Evolutionary conservation across 1,139 yeast genomes (phyloP).

Genomic region (Yamadazyma atmosphaerica): DNA sequence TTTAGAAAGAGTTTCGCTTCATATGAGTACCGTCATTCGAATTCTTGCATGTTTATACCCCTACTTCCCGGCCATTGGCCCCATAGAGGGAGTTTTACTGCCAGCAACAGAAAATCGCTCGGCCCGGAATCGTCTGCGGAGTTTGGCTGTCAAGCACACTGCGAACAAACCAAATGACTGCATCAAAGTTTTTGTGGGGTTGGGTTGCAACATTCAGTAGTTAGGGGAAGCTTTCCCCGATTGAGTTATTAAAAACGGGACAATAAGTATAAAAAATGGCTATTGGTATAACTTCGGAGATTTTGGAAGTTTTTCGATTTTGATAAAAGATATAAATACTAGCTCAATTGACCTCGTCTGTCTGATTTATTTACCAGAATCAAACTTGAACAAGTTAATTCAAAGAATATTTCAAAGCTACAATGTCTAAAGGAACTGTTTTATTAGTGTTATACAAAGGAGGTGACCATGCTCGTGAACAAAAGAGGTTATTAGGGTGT

Average conservation of each 20-base stretch:
- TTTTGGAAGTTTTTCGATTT: background rate
- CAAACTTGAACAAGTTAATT: too few relatives aligned
- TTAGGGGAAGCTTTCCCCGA: background rate
- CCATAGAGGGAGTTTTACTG: too few relatives aligned
- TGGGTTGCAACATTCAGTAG: background rate
- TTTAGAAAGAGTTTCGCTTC: too few relatives aligned
- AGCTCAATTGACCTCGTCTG: too few relatives aligned
- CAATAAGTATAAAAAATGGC: conserved; percentile 1
- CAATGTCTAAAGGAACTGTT: conserved; percentile 37
- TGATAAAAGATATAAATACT: too few relatives aligned
- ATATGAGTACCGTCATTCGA: too few relatives aligned
- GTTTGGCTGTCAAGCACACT: background rate
- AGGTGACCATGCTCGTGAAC: conserved; percentile 58
- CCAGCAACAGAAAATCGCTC: background rate
- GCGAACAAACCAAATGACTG: background rate
- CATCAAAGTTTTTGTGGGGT: conserved; percentile 1
- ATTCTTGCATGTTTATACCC: too few relatives aligned
- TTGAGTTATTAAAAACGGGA: background rate
- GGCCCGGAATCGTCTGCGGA: background rate
- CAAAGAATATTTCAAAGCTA: background rate
- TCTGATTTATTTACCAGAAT: too few relatives aligned
- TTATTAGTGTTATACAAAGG: conserved; percentile 59
- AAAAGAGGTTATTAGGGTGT: conserved; percentile 63
- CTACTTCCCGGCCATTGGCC: too few relatives aligned
- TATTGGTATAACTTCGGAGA: background rate